phyloP scores from a whole-genome alignment of 2,329 filamentous ascomycete genomes.

The Aspergillus melleus region DNA sequence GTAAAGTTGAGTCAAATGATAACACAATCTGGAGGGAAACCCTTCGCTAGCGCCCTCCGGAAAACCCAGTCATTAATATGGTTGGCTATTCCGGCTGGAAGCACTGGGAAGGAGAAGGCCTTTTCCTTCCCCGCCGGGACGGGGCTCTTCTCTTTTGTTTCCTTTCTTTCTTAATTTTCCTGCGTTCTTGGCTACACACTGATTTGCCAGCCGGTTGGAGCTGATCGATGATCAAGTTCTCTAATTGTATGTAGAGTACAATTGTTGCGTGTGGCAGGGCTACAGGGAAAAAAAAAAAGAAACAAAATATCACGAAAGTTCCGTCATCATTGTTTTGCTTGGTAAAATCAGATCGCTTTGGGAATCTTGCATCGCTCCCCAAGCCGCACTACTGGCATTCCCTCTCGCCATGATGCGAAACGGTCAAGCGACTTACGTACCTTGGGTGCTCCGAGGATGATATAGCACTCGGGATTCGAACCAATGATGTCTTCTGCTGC shows the following conservation, averaged over 20 bases:
- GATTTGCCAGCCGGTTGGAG: too few species aligned
- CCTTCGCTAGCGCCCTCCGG: neutral
- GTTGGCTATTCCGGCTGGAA: neutral
- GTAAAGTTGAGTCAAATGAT: constrained; percentile 9
- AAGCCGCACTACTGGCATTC: neutral
- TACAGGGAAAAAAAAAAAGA: neutral
- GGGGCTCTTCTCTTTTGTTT: constrained; percentile 8
- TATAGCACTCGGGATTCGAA: constrained; percentile 4
- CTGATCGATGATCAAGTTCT: too few species aligned
- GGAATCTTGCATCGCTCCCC: too few species aligned
- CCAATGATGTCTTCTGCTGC: constrained; percentile 12
- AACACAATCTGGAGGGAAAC: constrained; percentile 7
- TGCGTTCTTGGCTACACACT: constrained; percentile 1
- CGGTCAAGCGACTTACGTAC: constrained; percentile 9
- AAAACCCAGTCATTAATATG: constrained; percentile 1
- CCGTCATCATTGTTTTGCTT: neutral
- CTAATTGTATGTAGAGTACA: too few species aligned
- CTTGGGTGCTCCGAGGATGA: constrained; percentile 13
- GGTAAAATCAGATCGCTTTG: too few species aligned
- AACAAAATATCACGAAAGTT: neutral
- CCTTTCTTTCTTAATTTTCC: neutral
- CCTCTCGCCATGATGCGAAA: constrained; percentile 1
- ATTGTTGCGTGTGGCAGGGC: neutral
- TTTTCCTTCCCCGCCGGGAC: constrained; percentile 12
- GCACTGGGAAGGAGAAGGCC: constrained; percentile 11